Evolutionary conservation across 2,329 filamentous ascomycete genomes (phyloP).

Genomic region (Colletotrichum sp.): DNA sequence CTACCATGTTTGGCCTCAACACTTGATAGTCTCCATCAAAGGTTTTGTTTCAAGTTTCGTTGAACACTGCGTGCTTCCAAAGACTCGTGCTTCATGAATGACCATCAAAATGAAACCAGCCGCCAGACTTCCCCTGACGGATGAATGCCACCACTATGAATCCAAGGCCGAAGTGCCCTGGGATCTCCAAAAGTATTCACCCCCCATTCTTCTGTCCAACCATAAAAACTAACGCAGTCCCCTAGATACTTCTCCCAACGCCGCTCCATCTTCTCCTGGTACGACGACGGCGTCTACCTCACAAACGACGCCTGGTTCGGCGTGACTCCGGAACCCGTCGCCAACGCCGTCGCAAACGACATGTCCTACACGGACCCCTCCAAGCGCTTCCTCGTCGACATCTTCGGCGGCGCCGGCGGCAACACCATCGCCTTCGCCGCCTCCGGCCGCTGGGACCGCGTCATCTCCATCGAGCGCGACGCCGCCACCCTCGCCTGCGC

Average conservation of each 20-base stretch:
- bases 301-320: conserved; percentile 97
- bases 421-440: conserved; percentile 95
- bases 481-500: conserved; percentile 83
- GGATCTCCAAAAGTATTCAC: conserved; percentile 78
- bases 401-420: conserved; percentile 90
- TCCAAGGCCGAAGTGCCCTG: conserved; percentile 74
- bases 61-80: neutral
- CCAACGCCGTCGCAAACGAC: conserved; percentile 80
- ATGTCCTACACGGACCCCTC: conserved; percentile 59
- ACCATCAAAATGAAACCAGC: conserved; percentile 43
- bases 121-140: conserved; percentile 57
- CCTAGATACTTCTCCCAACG: conserved; percentile 88
- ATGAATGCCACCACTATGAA: conserved; percentile 78
- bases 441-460: conserved; percentile 76
- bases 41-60: neutral
- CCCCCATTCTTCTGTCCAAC: neutral
- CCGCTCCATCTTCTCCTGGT: conserved; percentile 84
- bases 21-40: neutral
- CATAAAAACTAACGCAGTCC: neutral
- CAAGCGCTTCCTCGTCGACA: conserved; percentile 78
- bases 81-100: conserved; percentile 7
- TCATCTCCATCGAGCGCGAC: conserved; percentile 91
- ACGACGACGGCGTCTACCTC: conserved; percentile 87
- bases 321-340: conserved; percentile 92
- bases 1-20: neutral